Evolutionary conservation across 2,329 filamentous ascomycete genomes (phyloP).

Genomic region (Orbilia oligospora): DNA sequence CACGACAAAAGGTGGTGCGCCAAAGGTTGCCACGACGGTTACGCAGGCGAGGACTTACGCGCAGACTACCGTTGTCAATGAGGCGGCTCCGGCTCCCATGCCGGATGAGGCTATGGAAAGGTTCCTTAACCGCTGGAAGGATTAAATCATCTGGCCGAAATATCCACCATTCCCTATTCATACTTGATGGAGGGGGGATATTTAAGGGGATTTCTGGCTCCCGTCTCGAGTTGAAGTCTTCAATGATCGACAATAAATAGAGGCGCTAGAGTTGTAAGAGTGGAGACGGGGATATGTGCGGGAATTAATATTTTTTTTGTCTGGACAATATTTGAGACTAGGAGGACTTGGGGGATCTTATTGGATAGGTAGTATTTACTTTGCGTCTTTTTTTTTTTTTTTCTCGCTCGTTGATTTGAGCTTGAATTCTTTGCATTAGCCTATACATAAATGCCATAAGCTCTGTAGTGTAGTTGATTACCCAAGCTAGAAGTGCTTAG

Average conservation of each 20-base stretch:
- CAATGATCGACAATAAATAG: too few species aligned
- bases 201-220: background rate
- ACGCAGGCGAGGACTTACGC: conserved; percentile 66
- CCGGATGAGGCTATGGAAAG: conserved; percentile 66
- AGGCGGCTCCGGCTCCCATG: conserved; percentile 64
- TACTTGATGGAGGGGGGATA: background rate
- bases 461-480: too few species aligned
- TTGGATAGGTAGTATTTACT: too few species aligned
- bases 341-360: too few species aligned
- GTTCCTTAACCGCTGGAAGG: conserved; percentile 67
- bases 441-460: too few species aligned
- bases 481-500: too few species aligned
- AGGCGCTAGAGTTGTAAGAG: too few species aligned
- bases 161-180: background rate
- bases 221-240: too few species aligned
- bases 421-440: background rate
- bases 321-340: too few species aligned
- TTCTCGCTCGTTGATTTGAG: background rate
- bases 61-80: conserved; percentile 66
- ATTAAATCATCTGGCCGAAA: conserved; percentile 61
- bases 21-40: conserved; percentile 66
- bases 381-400: too few species aligned
- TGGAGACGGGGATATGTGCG: too few species aligned
- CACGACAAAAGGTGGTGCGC: conserved; percentile 65
- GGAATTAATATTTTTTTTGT: too few species aligned